Evolutionary conservation across 2,329 filamentous ascomycete genomes (phyloP), one percentile per base, ranked within the genome.

Genomic region (Fusarium sp.): DNA sequence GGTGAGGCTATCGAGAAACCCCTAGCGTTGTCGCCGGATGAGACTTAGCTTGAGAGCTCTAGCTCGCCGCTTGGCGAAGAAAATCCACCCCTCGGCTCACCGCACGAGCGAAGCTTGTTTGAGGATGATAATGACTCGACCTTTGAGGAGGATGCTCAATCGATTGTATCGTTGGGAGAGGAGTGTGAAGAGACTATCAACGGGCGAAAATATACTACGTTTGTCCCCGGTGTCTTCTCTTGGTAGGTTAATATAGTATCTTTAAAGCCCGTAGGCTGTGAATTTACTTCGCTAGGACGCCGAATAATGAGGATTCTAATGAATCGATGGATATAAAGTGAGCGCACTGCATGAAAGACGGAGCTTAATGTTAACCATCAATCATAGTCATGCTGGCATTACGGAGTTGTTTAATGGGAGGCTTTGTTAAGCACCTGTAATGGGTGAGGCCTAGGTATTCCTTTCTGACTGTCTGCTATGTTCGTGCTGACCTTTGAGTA

Each of bases 281-380:
- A n/a, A 39, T 2, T 10, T 39, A 39, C 37, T 39, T 39, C 7
- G 1, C 7, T n/a, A 39, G 37, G 37, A 39, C 18, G 37, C 7
- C 18, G 18, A 39, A 6, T 39, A 3, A 39, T 1, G 37, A n/a
- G 1, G 0, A 4, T 39, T n/a, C 6, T 18, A 1, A 2, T 1
- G 37, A 39, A 4, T 1, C 9, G 18, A 39, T 39, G 18, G 37
- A 39, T 39, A 10, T 39, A 10, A 39, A 9, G 18, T 39, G 16
- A 39, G 37, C 37, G 6, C 37, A n/a, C 4, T 39, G 18, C 37
- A 39, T 39, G 18, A 10, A 39, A 3, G 37, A 39, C 18, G 4
- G 37, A 39, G 37, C 37, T 39, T 39, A n/a, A 39, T 18, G 16
- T n/a, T 39, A 39, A 39, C 37, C 18, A 39, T 39, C 37, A 39